Base-by-base conservation (phyloP, 805 yeast species). In the Spencermartinsiella europaea region DNA sequence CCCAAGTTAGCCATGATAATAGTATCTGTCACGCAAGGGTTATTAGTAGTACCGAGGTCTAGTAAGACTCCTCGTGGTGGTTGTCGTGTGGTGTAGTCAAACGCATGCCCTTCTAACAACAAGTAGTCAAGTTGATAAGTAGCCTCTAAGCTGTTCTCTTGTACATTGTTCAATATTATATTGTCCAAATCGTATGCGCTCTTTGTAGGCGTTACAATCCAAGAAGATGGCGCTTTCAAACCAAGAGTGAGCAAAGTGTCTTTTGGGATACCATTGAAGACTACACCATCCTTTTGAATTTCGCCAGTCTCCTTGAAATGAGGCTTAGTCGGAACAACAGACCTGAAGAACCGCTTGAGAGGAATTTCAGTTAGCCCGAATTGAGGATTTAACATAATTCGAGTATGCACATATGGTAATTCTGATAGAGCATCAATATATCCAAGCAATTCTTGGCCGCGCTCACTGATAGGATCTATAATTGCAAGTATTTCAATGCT, bases 1-100 rank as follows among this genome's bases (percentile, higher is more conserved):
- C 97, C 97, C 51, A 83, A 70, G 34, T 85, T 82, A 1, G 81
- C 75, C 93, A 91, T 85, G 1, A 89, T 80, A 34, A 66, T 69
- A 0, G 96, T 83, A 52, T 81, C 87, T 0, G 74, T 51, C n/a
- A 51, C 36, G 7, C 36, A 43, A 67, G n/a, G 51, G 14, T 45
- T 60, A 17, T 41, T 55, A 48, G n/a, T 52, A 28, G 45, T 56
- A 46, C 21, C 58, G 1, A 81, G 59, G 17, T 71, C 70, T 2
- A 87, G 57, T 2, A 73, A 68, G 14, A 82, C 55, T 1, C 84
- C 85, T 0, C 75, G 67, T 0, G 85, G 81, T 0, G 75, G 67
- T 1, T 63, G 64, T 0, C 64, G 68, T 14, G 53, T 52, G 1
- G 64, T 46, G 0, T 68, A 66, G 44, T 77, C 81, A 39, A 71